Evolutionary conservation across 2,329 filamentous ascomycete genomes (phyloP).

Genomic region (Hypoxylon sp.): DNA sequence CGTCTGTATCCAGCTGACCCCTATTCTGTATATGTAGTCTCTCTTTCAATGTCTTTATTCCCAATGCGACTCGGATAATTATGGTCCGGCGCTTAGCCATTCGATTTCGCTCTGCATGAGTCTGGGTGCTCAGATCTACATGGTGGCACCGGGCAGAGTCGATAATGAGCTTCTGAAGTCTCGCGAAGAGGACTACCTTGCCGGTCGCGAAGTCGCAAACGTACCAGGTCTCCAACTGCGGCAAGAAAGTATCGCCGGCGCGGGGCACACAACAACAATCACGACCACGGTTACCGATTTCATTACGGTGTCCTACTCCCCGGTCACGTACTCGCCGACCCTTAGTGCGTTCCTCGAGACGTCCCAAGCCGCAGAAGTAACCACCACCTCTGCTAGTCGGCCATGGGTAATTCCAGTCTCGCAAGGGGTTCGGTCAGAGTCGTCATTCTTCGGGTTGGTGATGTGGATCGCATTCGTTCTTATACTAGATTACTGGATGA

Average conservation of each 20-base stretch:
- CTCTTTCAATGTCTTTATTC: slow-evolving; percentile 55
- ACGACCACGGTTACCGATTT: slow-evolving; percentile 46
- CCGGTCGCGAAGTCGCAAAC: slow-evolving; percentile 49
- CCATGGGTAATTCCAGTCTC: slow-evolving; percentile 50
- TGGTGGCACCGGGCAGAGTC: slow-evolving; percentile 48
- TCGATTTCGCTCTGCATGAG: slow-evolving; percentile 52
- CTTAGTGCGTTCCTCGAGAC: slow-evolving; percentile 41
- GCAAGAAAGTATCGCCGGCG: slow-evolving; percentile 48
- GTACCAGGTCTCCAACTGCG: slow-evolving; percentile 51
- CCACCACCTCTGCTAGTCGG: slow-evolving; percentile 41
- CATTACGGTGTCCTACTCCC: slow-evolving; percentile 38
- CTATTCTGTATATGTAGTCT: slow-evolving; percentile 42
- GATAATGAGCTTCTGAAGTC: slow-evolving; percentile 49
- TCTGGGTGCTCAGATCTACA: slow-evolving; percentile 53
- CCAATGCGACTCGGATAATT: slow-evolving; percentile 52
- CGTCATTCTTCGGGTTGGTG: slow-evolving; percentile 50
- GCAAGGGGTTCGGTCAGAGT: slow-evolving; percentile 24
- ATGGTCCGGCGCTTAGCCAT: slow-evolving; percentile 51
- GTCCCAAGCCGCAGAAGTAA: slow-evolving; percentile 25
- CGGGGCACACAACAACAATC: slow-evolving; percentile 36
- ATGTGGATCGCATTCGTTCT: slow-evolving; percentile 48
- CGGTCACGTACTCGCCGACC: slow-evolving; percentile 25
- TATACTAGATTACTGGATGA: slow-evolving; percentile 50
- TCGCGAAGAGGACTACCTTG: slow-evolving; percentile 53
- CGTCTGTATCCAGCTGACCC: background rate